Evolutionary conservation across 2,329 filamentous ascomycete species (phyloP), one percentile per base, ranked within the genome.

Genomic region (Cordyceps cateniannulata): DNA sequence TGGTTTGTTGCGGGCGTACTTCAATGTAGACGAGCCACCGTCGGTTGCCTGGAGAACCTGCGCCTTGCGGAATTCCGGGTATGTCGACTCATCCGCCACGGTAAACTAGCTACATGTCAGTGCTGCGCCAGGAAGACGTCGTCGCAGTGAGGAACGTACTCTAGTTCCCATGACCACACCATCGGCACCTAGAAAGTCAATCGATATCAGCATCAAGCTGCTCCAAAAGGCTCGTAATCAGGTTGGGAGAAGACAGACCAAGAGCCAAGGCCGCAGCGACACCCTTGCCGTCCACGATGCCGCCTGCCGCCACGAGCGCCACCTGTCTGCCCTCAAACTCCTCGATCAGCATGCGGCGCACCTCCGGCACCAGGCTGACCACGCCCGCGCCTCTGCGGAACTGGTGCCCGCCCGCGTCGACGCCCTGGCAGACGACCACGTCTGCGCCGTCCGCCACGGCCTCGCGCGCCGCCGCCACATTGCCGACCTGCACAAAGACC

Each of bases 391-490:
- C 83, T 24, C 73, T 71, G 0, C 76, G 75, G 49, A 83, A 80
- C 63, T 86, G 85, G 67, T 88, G 85, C 0, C 86, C 86, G 8
- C 85, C 85, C 1, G 85, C 85, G 70, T 88, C 86, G 6, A 78
- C 76, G 3, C 86, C 85, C 70, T 88, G 86, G 5, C 83, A 77
- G 7, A 88, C 82, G 2, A 88, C 66, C 29, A 82, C 83, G 65
- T 88, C 84, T 0, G 82, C 72, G 0, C 79, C 80, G 24, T 78
- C 73, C n/a, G 64, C 52, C 1, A 78, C 73, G 0, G 79, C 81
- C 61, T 78, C 76, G 12, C 79, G 57, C 9, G 85, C 85, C 8
- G 84, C 79, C 0, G 71, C 69, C 2, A 88, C 81, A 38, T 80
- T 86, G 44, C 85, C 85, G 14, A 86, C 77, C 68, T 88, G 86